A percentile compares a stretch with the other conserved stretches of the same genome.
These are phyloP conservation scores for Aspergillus thermomutatus DNA, from an alignment of 2,329 filamentous ascomycete species.

Conservation along the genomic window DNA sequence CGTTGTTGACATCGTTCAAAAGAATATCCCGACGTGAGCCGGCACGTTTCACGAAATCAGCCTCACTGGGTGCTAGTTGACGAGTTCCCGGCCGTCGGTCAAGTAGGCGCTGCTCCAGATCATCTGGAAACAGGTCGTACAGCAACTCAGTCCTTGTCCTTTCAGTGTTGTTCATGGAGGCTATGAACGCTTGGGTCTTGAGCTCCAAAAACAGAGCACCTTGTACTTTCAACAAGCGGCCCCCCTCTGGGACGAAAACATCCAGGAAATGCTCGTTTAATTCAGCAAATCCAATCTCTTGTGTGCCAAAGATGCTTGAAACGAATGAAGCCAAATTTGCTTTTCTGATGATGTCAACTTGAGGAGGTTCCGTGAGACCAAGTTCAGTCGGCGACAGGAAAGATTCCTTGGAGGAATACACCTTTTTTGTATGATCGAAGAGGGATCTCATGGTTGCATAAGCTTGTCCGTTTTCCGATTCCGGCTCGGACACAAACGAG, in stretches of 20 bases:
- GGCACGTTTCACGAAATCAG: conserved; percentile 57
- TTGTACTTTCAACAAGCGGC: conserved; percentile 57
- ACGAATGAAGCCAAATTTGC: conserved; percentile 65
- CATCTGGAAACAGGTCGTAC: conserved; percentile 57
- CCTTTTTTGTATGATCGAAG: conserved; percentile 62
- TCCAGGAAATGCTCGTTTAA: conserved; percentile 62
- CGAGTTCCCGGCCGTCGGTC: conserved; percentile 53
- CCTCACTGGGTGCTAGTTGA: conserved; percentile 55
- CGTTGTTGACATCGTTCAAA: conserved; percentile 51
- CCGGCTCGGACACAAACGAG: conserved; percentile 53
- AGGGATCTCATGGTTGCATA: conserved; percentile 60
- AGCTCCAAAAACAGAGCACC: conserved; percentile 61
- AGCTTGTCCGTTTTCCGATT: conserved; percentile 57
- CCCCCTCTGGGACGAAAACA: conserved; percentile 60
- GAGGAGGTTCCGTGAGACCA: conserved; percentile 48
- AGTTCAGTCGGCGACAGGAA: conserved; percentile 56
- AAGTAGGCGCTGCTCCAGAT: conserved; percentile 54
- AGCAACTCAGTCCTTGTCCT: conserved; percentile 55
- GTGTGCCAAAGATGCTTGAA: conserved; percentile 60
- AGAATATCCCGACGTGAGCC: conserved; percentile 56
- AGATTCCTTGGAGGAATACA: conserved; percentile 55
- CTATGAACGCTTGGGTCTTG: conserved; percentile 66
- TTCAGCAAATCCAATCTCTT: conserved; percentile 62
- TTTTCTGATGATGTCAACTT: conserved; percentile 60
- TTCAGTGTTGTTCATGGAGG: conserved; percentile 56